phyloP scores from a whole-genome alignment of 371 early-diverging fungal genomes.

The Mortierella sp. region DNA sequence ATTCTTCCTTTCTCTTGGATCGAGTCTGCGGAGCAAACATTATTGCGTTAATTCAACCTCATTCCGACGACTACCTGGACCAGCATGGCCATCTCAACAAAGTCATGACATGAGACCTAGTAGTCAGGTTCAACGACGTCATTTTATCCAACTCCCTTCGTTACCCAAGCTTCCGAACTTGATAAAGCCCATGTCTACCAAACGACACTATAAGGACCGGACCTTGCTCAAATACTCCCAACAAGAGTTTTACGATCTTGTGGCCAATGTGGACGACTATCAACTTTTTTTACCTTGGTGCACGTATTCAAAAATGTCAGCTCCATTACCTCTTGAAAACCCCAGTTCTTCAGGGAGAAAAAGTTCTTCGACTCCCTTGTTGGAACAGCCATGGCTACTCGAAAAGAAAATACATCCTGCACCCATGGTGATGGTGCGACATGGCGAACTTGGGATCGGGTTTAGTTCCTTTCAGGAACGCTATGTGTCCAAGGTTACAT shows the following conservation, averaged over 20 bases:
- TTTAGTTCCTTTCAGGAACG: constrained; percentile 77
- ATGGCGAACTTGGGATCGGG: constrained; percentile 81
- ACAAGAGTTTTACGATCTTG: constrained; percentile 77
- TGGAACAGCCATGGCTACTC: neutral
- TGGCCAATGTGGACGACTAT: constrained; percentile 82
- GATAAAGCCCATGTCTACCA: constrained; percentile 19
- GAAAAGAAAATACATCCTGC: neutral
- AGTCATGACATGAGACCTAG: no score
- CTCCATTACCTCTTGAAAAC: constrained; percentile 19
- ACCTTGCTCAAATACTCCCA: constrained; percentile 68
- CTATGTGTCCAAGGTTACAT: constrained; percentile 82
- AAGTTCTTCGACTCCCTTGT: no score
- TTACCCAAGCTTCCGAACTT: constrained; percentile 32
- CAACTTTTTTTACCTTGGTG: constrained; percentile 85
- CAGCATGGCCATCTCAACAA: neutral
- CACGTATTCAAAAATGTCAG: constrained; percentile 68
- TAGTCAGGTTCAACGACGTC: no score
- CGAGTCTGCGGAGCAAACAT: no score
- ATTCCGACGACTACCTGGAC: no score
- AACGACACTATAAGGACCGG: constrained; percentile 42
- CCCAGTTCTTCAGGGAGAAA: neutral
- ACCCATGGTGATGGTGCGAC: constrained; percentile 51
- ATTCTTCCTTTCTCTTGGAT: no score
- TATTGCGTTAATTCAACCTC: no score
- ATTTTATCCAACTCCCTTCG: constrained; percentile 33